Base-by-base conservation (phyloP, 371 early-diverging fungal genomes). In the Rhizopus arrhizus region DNA sequence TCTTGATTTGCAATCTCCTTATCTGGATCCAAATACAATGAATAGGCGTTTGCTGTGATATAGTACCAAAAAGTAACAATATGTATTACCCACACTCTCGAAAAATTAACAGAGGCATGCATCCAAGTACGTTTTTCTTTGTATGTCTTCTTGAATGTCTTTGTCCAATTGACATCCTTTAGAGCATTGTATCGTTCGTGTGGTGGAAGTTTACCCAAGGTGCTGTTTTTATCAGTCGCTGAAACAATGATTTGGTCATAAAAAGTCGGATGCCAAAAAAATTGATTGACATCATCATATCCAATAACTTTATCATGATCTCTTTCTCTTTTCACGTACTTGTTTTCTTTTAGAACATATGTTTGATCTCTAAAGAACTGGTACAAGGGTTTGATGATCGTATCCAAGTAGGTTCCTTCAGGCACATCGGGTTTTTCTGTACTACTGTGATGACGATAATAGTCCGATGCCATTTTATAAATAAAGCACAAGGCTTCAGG, bases 221-320 rank as follows among this genome's bases (percentile, higher is more conserved):
- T 72, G 0, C 81, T 60, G 40, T 84, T 83, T 33, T 61, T 65
- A 12, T 74, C 73, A 48, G 16, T n/a, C 49, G 84, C 87, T 3
- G 80, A 71, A 3, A 89, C 68, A 33, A 69, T 62, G 41, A 92
- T 85, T 31, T 75, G 71, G 32, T 82, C 80, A 62, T 94, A 78
- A 8, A 86, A 83, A 38, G 86, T 85, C 2, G 86, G 83, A 32
- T 85, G 74, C 93, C 94, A 93, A 72, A 95, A 95, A 35, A 89
- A 77, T 64, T 95, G 92, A 66, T 95, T 95, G 54, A 92, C 85
- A 61, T 95, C 95, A 68, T 93, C 95, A 69, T 95, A 94, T 15
- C 94, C 94, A 45, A 95, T 83, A 5, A 87, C 85, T 22, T 80
- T 71, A 32, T 86, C 80, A 69, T 95, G 96, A 58, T 94, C 95